phyloP scores from a whole-genome alignment of 805 yeast species.

The Candida sithepensis region DNA sequence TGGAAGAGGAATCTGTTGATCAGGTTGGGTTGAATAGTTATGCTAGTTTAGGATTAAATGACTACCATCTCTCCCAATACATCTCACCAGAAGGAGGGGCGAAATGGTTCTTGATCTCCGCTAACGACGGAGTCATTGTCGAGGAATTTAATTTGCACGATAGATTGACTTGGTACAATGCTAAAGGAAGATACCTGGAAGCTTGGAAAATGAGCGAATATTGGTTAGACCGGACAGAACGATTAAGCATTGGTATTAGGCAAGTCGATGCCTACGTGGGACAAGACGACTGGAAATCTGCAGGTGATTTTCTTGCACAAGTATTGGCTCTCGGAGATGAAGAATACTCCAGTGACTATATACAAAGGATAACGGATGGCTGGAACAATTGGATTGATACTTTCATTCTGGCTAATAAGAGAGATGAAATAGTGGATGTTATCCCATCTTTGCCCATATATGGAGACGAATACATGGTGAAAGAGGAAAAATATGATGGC shows the following conservation, averaged over 20 bases:
- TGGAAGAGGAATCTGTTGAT: slow-evolving; percentile 75
- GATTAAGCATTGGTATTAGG: slow-evolving; percentile 58
- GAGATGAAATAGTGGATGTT: slow-evolving; percentile 42
- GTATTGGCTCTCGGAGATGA: slow-evolving; percentile 32
- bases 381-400: slow-evolving; percentile 67
- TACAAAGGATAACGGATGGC: slow-evolving; percentile 31
- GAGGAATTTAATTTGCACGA: slow-evolving; percentile 69
- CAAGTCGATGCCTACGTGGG: slow-evolving; percentile 45
- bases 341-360: slow-evolving; percentile 16
- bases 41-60: slow-evolving; percentile 68
- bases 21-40: slow-evolving; percentile 63
- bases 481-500: slow-evolving; percentile 39
- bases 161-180: slow-evolving; percentile 67
- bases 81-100: slow-evolving; percentile 31
- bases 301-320: slow-evolving; percentile 45
- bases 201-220: slow-evolving; percentile 80
- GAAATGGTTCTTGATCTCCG: slow-evolving; percentile 67
- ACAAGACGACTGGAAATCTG: slow-evolving; percentile 50
- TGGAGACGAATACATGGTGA: slow-evolving; percentile 26
- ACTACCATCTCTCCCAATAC: slow-evolving; percentile 63
- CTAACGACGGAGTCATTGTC: slow-evolving; percentile 77
- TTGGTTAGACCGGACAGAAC: slow-evolving; percentile 44
- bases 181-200: slow-evolving; percentile 47
- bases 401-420: slow-evolving; percentile 46
- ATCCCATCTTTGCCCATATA: slow-evolving; percentile 49